phyloP scores from a whole-genome alignment of 1,139 yeast genomes.

The Lipomyces yarrowii region DNA sequence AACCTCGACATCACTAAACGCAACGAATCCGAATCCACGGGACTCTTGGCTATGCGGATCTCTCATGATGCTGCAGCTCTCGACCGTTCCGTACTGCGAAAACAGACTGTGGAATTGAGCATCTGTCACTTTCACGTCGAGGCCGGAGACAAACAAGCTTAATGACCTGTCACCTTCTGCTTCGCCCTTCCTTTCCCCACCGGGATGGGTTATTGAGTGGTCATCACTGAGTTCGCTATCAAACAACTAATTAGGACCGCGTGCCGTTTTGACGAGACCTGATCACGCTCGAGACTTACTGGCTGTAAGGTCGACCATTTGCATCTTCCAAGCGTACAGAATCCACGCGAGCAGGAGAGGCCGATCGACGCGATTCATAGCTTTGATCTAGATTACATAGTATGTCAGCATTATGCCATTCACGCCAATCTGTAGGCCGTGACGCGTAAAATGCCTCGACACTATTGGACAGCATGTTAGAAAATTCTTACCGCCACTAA shows the following conservation, averaged over 20 bases:
- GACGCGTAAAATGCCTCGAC: neutral
- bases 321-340: neutral
- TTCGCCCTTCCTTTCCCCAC: neutral
- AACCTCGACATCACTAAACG: conserved; percentile 40
- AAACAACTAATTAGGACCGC: neutral
- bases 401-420: neutral
- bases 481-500: neutral
- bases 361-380: conserved; percentile 10
- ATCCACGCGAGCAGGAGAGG: conserved; percentile 8
- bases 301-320: neutral
- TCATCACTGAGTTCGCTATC: neutral
- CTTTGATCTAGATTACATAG: neutral
- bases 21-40: conserved; percentile 47
- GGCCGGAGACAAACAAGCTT: conserved; percentile 46
- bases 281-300: neutral
- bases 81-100: conserved; percentile 42
- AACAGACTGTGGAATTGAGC: conserved; percentile 41
- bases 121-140: conserved; percentile 42
- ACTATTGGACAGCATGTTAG: neutral
- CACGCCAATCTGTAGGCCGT: neutral
- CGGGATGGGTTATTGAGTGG: neutral
- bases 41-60: conserved; percentile 47
- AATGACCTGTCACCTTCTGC: neutral
- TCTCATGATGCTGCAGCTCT: conserved; percentile 42
- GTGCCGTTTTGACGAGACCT: neutral